A percentile compares a stretch with the other conserved stretches of the same genome.
Evolutionary conservation across 257 asterid species (phyloP).

Genomic region (Euphrasia confusa): DNA sequence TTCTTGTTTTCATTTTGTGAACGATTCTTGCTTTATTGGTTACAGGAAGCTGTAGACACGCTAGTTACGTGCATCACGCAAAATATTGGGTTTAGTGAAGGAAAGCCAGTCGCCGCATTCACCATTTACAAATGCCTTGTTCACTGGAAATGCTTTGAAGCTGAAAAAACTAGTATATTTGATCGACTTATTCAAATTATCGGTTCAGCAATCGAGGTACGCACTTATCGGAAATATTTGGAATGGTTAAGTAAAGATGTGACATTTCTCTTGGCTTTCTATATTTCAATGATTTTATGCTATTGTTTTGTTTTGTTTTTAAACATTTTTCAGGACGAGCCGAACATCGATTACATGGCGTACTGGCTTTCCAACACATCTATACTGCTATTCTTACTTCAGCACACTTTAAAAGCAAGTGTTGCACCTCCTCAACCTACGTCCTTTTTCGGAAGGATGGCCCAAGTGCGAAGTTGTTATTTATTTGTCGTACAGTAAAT

Average conservation of each 20-base stretch:
- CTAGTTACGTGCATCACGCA: slow-evolving; percentile 43
- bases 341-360: slow-evolving; percentile 46
- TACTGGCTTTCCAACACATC: slow-evolving; percentile 76
- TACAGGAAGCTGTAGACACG: slow-evolving; percentile 56
- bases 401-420: slow-evolving; percentile 45
- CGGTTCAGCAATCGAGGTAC: slow-evolving; percentile 69
- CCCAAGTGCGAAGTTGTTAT: slow-evolving; percentile 33
- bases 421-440: slow-evolving; percentile 57
- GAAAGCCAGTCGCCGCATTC: slow-evolving; percentile 71
- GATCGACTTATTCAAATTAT: slow-evolving; percentile 61
- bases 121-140: slow-evolving; percentile 63
- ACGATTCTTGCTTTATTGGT: neutral
- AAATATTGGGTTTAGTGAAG: slow-evolving; percentile 67
- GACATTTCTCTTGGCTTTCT: slow-evolving; percentile 10
- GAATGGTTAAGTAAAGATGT: slow-evolving; percentile 4
- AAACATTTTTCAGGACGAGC: slow-evolving; percentile 44
- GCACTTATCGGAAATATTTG: neutral
- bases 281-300: neutral
- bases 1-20: slow-evolving; percentile 6
- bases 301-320: neutral
- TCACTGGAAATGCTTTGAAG: slow-evolving; percentile 67
- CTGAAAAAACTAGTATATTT: slow-evolving; percentile 59
- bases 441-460: slow-evolving; percentile 64
- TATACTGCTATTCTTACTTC: slow-evolving; percentile 51
- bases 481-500: slow-evolving; percentile 2